Base-by-base conservation (phyloP, 306 rosid species). In the Prunus mongolica region DNA sequence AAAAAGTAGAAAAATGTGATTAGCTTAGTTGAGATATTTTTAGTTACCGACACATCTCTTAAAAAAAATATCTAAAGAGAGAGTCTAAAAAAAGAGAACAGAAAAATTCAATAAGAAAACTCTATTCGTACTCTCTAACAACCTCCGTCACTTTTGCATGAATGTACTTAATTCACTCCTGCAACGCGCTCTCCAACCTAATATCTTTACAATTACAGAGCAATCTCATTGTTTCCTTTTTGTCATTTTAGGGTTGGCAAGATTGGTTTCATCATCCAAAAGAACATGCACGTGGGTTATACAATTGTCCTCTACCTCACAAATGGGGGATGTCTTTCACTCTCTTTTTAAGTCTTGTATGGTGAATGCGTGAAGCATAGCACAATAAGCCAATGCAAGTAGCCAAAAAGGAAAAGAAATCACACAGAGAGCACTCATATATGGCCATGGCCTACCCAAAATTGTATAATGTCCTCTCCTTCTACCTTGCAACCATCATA, bases 401-500 rank as follows among this genome's bases (percentile, higher is more conserved):
- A 72, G 1, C 65, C 15, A 71, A 20, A 22, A 10, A 13, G 8
- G 22, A 5, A 47, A 69, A 69, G 73, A 58, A 2, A 45, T 24
- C 55, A 44, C 27, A 9, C 72, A 22, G 4, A 24, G 14, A 8
- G 4, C 25, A 28, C 74, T 32, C 34, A 38, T 5, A 12, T 58
- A 7, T 8, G 60, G 5, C 41, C 76, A 58, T 72, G 82, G 82
- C 78, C 25, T 45, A 67, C 64, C 41, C 69, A 16, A 69, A 45
- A 50, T 50, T 70, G 3, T 71, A 8, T 4, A 47, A 65, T 22
- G 56, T 72, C 60, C 70, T 69, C 60, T 69, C 78, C 45, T 74
- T 62, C 76, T 68, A 67, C 66, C 69, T 74, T 52, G 58, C 65
- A 9, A 73, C 57, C 47, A 44, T 61, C 11, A 62, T 60, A 62